Percentiles rank a stretch among this genome's conserved stretches.
phyloP scores from a whole-genome alignment of 73 alveolate species.

The Uronychia binucleata region DNA sequence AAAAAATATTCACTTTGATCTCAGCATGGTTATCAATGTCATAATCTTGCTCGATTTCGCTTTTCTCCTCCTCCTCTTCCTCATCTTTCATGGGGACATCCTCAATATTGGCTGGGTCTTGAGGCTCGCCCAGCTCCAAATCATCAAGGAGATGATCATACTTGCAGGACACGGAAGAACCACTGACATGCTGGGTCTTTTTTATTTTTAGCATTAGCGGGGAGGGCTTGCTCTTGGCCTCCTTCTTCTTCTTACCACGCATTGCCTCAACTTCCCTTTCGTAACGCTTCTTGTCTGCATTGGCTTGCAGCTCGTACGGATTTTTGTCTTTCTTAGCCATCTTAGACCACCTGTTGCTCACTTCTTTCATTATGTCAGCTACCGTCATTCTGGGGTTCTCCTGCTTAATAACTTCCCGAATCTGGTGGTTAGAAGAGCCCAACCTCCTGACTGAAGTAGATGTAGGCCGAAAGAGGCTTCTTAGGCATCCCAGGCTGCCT shows the following conservation, averaged over 20 bases:
- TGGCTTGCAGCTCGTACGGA: constrained; percentile 17
- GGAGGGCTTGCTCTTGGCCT: neutral
- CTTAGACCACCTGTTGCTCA: constrained; percentile 15
- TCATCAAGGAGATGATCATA: too few species aligned
- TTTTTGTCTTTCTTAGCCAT: constrained; percentile 13
- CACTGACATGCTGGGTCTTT: neutral
- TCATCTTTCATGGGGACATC: too few species aligned
- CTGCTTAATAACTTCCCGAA: constrained; percentile 47
- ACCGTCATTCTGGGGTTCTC: constrained; percentile 36
- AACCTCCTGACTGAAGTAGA: constrained; percentile 55
- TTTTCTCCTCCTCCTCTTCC: too few species aligned
- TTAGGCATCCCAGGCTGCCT: constrained; percentile 34
- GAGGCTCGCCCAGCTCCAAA: too few species aligned
- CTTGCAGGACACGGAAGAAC: neutral
- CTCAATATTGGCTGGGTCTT: too few species aligned
- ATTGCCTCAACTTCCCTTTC: constrained; percentile 18
- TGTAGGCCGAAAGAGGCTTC: constrained; percentile 64
- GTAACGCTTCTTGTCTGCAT: constrained; percentile 18
- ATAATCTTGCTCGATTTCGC: too few species aligned
- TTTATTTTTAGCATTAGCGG: neutral
- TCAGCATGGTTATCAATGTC: too few species aligned
- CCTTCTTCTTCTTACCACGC: neutral
- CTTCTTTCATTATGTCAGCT: constrained; percentile 32
- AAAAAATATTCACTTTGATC: neutral
- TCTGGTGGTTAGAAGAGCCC: neutral